phyloP scores from a whole-genome alignment of 257 asterid genomes.

The Fraxinus cuspidata region DNA sequence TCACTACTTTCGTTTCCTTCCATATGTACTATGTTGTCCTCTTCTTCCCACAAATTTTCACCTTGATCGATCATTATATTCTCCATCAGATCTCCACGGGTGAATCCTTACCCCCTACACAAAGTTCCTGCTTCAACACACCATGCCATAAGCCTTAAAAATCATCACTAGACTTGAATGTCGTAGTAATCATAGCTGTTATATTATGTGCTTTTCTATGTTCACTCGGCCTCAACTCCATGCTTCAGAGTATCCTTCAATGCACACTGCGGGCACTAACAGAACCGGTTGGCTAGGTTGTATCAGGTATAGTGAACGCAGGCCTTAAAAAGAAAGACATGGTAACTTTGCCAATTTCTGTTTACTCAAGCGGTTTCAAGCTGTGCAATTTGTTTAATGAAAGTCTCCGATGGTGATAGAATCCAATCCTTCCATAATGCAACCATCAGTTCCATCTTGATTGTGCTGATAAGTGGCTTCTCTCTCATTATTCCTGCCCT shows the following conservation, averaged over 20 bases:
- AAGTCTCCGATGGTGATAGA: constrained; percentile 30
- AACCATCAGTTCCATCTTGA: constrained; percentile 37
- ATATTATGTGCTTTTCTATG: constrained; percentile 31
- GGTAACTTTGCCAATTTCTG: constrained; percentile 27
- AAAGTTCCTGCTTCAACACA: constrained; percentile 15
- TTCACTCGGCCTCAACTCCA: constrained; percentile 32
- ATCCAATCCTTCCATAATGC: constrained; percentile 32
- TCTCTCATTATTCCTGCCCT: constrained; percentile 39
- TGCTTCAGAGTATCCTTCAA: constrained; percentile 23
- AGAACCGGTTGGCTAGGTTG: constrained; percentile 26
- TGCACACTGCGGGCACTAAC: constrained; percentile 21
- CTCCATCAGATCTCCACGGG: constrained; percentile 10
- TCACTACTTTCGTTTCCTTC: neutral
- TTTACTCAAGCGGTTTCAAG: constrained; percentile 4
- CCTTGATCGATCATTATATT: no score
- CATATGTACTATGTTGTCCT: neutral
- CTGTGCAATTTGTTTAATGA: constrained; percentile 36
- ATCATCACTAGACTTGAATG: constrained; percentile 27
- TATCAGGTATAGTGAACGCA: constrained; percentile 26
- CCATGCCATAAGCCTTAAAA: neutral
- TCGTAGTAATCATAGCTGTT: constrained; percentile 30
- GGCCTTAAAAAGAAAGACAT: constrained; percentile 33
- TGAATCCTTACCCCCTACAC: constrained; percentile 26
- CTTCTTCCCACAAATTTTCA: neutral
- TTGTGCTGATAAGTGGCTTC: constrained; percentile 34